Evolutionary conservation across 352 stramenopile genomes (phyloP).

Genomic region (Pythium chondricola): DNA sequence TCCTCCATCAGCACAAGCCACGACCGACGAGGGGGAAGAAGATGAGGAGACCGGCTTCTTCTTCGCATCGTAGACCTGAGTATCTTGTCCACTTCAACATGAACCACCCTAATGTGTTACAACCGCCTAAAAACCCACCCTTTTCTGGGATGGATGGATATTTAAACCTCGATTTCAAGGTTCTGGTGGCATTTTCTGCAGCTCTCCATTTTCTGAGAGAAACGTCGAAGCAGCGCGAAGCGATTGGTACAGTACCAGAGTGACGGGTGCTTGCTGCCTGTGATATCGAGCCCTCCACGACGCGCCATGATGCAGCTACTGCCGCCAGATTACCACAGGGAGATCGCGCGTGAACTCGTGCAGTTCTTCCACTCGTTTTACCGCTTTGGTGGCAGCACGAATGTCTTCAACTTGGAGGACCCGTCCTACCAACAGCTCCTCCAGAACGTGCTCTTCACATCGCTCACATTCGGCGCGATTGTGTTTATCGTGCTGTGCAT

Average conservation of each 20-base stretch:
- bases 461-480: slow-evolving; percentile 46
- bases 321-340: slow-evolving; percentile 60
- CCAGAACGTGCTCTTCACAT: slow-evolving; percentile 65
- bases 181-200: slow-evolving; percentile 1
- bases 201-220: neutral
- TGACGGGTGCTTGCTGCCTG: too few relatives aligned
- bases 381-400: slow-evolving; percentile 50
- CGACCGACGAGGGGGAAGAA: neutral
- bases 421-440: slow-evolving; percentile 54
- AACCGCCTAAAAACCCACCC: neutral
- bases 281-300: too few relatives aligned
- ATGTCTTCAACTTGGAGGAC: slow-evolving; percentile 48
- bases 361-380: slow-evolving; percentile 81
- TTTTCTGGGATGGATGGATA: neutral
- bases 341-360: slow-evolving; percentile 55
- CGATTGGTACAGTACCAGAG: too few relatives aligned
- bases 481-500: slow-evolving; percentile 62
- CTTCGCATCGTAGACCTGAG: slow-evolving; percentile 4
- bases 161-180: slow-evolving; percentile 3
- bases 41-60: neutral
- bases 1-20: neutral
- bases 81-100: slow-evolving; percentile 1
- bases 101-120: neutral
- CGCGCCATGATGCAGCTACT: slow-evolving; percentile 40
- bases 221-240: too few relatives aligned